phyloP scores from a whole-genome alignment of 2,329 filamentous ascomycete genomes.

The Pyrenophora tritici-repentis region DNA sequence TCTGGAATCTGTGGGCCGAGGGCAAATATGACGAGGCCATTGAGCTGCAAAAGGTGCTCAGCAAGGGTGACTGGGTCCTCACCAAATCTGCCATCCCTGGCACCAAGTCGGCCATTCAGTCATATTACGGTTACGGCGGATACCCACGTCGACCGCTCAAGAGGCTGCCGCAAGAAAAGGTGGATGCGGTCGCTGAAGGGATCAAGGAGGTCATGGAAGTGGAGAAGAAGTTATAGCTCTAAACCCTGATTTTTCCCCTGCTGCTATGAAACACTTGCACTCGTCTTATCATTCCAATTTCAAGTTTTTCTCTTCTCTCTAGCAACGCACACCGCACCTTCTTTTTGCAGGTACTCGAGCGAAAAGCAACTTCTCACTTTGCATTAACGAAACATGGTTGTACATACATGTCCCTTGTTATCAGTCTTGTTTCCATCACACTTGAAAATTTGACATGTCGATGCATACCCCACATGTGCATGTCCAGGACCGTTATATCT shows the following conservation, averaged over 20 bases:
- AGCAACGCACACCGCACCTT: not conserved
- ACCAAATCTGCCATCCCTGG: conserved; percentile 83
- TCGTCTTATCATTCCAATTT: conserved; percentile 1
- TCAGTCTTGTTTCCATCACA: no score
- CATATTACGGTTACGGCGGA: conserved; percentile 80
- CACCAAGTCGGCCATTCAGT: conserved; percentile 83
- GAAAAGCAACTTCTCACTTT: conserved; percentile 9
- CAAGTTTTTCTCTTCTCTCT: conserved; percentile 1
- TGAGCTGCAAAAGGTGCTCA: conserved; percentile 75
- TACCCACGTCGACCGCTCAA: conserved; percentile 74
- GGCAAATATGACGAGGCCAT: conserved; percentile 77
- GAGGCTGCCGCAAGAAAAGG: conserved; percentile 63
- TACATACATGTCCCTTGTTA: conserved; percentile 18
- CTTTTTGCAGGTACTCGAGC: conserved; percentile 6
- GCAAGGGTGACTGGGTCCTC: conserved; percentile 79
- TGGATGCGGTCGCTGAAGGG: conserved; percentile 50
- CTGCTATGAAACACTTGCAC: no score
- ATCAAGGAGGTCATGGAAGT: conserved; percentile 67
- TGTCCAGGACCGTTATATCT: no score
- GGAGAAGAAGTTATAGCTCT: conserved; percentile 54
- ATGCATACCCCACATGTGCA: no score
- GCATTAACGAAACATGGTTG: conserved; percentile 21
- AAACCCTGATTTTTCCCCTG: not conserved
- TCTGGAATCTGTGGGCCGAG: conserved; percentile 76
- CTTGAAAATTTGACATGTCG: no score